Percentiles rank a stretch among this genome's conserved stretches.
These are phyloP conservation scores for Brassica carinata DNA, from an alignment of 345 rosid genomes.

Conservation along the genomic window DNA sequence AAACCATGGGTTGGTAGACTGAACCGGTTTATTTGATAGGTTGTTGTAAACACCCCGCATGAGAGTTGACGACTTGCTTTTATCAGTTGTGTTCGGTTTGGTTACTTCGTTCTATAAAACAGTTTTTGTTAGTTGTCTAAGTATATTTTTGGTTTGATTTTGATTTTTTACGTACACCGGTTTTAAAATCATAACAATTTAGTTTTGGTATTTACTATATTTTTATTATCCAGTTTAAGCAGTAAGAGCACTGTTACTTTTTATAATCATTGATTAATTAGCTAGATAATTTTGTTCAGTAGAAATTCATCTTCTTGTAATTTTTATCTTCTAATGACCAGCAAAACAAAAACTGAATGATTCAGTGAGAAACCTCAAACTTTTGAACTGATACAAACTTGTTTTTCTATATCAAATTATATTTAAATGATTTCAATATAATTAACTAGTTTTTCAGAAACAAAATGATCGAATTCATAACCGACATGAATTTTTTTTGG, in stretches of 20 bases:
- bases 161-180: neutral
- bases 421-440: neutral
- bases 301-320: neutral
- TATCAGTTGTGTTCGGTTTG: slow-evolving; percentile 8
- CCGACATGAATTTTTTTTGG: slow-evolving; percentile 24
- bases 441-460: neutral
- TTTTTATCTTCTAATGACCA: neutral
- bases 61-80: neutral
- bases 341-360: neutral
- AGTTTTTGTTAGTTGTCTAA: neutral
- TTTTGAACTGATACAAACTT: neutral
- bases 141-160: neutral
- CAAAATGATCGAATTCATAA: neutral
- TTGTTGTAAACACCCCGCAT: slow-evolving; percentile 2
- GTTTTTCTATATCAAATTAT: neutral
- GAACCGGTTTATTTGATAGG: neutral
- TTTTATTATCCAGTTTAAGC: neutral
- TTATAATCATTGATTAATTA: neutral
- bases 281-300: neutral
- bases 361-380: neutral
- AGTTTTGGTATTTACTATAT: too few relatives aligned
- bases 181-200: neutral
- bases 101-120: neutral
- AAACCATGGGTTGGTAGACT: slow-evolving; percentile 13
- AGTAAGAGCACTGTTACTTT: neutral